A percentile compares a stretch with the other conserved stretches of the same genome.
Evolutionary conservation across 2,329 filamentous ascomycete genomes (phyloP).

Genomic region (Xylariales sp.): DNA sequence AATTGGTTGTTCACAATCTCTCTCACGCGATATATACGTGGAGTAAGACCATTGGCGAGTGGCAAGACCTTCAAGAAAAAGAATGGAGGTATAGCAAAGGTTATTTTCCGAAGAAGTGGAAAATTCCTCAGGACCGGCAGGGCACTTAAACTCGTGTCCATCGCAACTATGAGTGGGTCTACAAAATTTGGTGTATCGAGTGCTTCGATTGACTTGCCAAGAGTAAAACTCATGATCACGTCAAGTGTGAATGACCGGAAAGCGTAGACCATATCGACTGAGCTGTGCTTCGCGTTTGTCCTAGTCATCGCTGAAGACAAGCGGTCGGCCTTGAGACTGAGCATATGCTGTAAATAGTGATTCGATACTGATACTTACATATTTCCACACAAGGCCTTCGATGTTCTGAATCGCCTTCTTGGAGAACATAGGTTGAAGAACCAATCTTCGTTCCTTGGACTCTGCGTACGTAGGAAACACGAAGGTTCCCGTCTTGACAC

Average conservation of each 20-base stretch:
- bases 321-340: constrained; percentile 19
- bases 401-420: constrained; percentile 29
- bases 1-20: too few species aligned
- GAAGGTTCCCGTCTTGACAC: constrained; percentile 36
- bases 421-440: constrained; percentile 37
- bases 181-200: constrained; percentile 33
- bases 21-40: constrained; percentile 10
- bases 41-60: neutral
- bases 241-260: constrained; percentile 33
- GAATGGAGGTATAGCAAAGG: constrained; percentile 19
- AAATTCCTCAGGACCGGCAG: constrained; percentile 36
- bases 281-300: constrained; percentile 18
- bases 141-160: constrained; percentile 30
- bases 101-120: constrained; percentile 1
- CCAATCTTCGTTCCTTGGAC: constrained; percentile 35
- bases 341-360: neutral
- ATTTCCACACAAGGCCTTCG: constrained; percentile 31
- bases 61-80: constrained; percentile 18
- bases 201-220: constrained; percentile 33
- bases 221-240: constrained; percentile 34
- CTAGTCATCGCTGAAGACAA: constrained; percentile 25
- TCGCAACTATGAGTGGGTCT: constrained; percentile 35
- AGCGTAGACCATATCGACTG: constrained; percentile 26
- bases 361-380: constrained; percentile 17
- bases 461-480: constrained; percentile 33